Base-by-base conservation (phyloP, 371 early-diverging fungal species). In the Zopfochytrium polystomum region DNA sequence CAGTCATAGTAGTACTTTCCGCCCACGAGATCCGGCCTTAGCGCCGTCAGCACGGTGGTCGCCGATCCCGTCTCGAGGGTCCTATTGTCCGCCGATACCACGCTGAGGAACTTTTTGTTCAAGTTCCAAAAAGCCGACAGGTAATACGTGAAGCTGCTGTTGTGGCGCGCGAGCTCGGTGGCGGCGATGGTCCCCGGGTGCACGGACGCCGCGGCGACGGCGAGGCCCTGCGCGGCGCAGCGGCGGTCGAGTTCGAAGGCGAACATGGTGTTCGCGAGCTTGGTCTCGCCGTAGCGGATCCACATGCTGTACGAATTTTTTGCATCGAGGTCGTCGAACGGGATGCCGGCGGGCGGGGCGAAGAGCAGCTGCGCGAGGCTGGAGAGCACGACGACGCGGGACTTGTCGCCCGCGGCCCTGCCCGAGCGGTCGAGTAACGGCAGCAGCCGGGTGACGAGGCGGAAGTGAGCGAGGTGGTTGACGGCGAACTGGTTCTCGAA, bases 401-500 rank as follows among this genome's bases (percentile, higher is more conserved):
- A 54, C 18, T 69, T 70, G 13, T 20, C 13, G 0, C 70, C 68
- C 18, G 60, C 60, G 55, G 82, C 78, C 60, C 42, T n/a, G 23
- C 27, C 50, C 15, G 51, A 20, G 9, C n/a, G 33, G 44, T 56
- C 23, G 23, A 90, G 68, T 15, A 75, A 11, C 47, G 85, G 85
- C 3, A 90, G 64, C n/a, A 92, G 76, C 0, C 72, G 68, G 45
- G 25, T 30, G 33, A 74, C 71, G 47, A 77, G 67, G 33, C 50
- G 46, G 55, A 71, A 73, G 48, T 70, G 78, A 20, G 67, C 73
- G 3, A 78, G 55, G 58, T 73, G 69, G 55, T 77, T 76, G 22
- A 65, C 77, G 0, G 78, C 86, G 55, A 86, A 87, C 73, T 90
- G 90, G 46, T 74, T 60, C 72, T 92, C 90, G 29, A 84, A 70